These are phyloP conservation scores for Neopestalotiopsis rosae DNA, from an alignment of 2,329 filamentous ascomycete species.

Conservation along the genomic window DNA sequence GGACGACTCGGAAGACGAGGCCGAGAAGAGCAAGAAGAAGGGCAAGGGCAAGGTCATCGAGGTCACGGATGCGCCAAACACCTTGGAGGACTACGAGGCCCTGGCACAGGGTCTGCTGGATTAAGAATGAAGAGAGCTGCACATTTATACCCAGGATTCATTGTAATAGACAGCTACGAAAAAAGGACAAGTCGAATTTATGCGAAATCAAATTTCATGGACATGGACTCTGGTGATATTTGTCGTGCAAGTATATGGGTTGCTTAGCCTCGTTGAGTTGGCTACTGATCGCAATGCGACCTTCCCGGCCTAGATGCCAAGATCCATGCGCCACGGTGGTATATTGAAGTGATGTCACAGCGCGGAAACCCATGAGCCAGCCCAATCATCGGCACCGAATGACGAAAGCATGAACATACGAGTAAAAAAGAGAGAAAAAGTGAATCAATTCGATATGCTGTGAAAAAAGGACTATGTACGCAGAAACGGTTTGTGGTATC, in stretches of 20 bases:
- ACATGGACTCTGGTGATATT: too few species aligned
- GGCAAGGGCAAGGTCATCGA: constrained; percentile 61
- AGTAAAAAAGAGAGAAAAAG: not conserved
- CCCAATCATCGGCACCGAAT: not conserved
- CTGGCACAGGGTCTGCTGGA: constrained; percentile 76
- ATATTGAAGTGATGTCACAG: not conserved
- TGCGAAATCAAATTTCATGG: not conserved
- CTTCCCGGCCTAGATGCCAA: not conserved
- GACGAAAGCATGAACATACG: not conserved
- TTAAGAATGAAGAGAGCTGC: constrained; percentile 23
- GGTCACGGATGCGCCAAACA: constrained; percentile 74
- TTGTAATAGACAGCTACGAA: not conserved
- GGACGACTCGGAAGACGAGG: constrained; percentile 62
- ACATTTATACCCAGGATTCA: constrained; percentile 16
- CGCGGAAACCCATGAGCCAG: not conserved
- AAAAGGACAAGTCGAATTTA: not conserved
- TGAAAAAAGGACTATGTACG: not conserved
- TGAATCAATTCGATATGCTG: not conserved
- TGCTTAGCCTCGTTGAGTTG: too few species aligned
- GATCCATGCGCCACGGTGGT: not conserved
- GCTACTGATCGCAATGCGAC: not conserved
- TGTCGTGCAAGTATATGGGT: too few species aligned
- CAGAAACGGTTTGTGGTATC: not conserved
- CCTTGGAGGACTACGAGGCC: constrained; percentile 78
- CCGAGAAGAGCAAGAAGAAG: constrained; percentile 46